Evolutionary conservation across 2,329 filamentous ascomycete genomes (phyloP), one percentile per base, ranked within the genome.

Genomic region (Cyphellophora attinorum): DNA sequence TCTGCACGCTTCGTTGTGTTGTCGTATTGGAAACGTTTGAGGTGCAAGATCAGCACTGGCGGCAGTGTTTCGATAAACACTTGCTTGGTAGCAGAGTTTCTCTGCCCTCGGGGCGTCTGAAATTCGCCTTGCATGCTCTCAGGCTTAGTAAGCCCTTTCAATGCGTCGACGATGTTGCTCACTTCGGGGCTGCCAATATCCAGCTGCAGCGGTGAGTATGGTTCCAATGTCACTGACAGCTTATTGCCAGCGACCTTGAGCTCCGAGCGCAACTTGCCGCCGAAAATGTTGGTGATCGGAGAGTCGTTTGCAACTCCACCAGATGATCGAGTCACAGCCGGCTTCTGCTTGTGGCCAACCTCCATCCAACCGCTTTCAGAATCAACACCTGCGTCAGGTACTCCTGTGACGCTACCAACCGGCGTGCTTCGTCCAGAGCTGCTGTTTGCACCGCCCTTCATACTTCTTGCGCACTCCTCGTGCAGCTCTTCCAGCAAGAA

Each of bases 1-100:
- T 94, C 81, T 1, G 86, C 93, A 15, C 86, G 86, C 29, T 66
- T 67, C 5, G 80, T 83, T 38, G 80, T 75, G 41, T 79, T 84
- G 51, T 96, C 86, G 51, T 94, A 96, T 51, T 95, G 85, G 68
- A 98, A 98, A 29, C 91, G 85, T 64, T 98, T 98, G 27, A 98
- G 70, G 54, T 98, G 91, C 6, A 98, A 72, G 35, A 96, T 93
- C 10, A 98, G 72, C 3, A 96, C 84, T 1, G 86, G 85, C 1
- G 91, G 91, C 11, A 96, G 67, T 2, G 78, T 84, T 51, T 96
- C 89, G 43, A 98, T 93, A 48, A 93, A 86, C 2, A 94, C 79
- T 57, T 96, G 91, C 62, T 96, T 98, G 19, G 84, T 93, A 2
- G 85, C 86, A 16, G 74, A 74, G 17, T 80, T 77, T 47, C 81